phyloP scores from a whole-genome alignment of 2,329 filamentous ascomycete species.

The Plectosphaerella sp. region DNA sequence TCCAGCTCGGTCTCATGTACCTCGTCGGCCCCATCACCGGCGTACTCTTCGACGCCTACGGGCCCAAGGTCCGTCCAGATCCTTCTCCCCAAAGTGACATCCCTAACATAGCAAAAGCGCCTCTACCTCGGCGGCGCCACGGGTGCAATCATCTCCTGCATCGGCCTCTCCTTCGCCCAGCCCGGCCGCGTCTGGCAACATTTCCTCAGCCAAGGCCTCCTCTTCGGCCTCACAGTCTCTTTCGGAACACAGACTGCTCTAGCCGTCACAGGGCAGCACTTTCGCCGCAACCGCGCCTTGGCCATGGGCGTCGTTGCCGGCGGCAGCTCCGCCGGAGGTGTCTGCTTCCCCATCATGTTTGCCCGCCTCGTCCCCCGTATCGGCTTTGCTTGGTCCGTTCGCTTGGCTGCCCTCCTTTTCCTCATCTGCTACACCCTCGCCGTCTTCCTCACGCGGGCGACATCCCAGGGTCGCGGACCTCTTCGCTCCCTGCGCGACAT shows the following conservation, averaged over 20 bases:
- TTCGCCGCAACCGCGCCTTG: conserved; percentile 22
- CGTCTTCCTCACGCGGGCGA: conserved; percentile 21
- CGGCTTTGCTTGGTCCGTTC: conserved; percentile 49
- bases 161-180: conserved; percentile 8
- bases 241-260: conserved; percentile 8
- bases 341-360: conserved; percentile 24
- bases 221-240: conserved; percentile 9
- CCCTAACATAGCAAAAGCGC: background rate
- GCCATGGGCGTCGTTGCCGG: conserved; percentile 20
- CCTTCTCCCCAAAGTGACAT: background rate
- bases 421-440: conserved; percentile 30
- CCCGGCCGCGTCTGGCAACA: conserved; percentile 26
- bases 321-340: conserved; percentile 9
- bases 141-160: conserved; percentile 5
- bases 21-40: conserved; percentile 33
- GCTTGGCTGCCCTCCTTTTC: conserved; percentile 38
- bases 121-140: conserved; percentile 7
- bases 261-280: conserved; percentile 27
- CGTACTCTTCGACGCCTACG: conserved; percentile 30
- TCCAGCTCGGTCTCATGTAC: conserved; percentile 35
- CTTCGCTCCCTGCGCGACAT: conserved; percentile 3
- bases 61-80: conserved; percentile 2
- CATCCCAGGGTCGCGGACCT: conserved; percentile 14
- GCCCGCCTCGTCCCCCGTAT: conserved; percentile 38
- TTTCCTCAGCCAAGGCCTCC: conserved; percentile 29